phyloP scores from a whole-genome alignment of 2,329 filamentous ascomycete species.

The Fusarium sp. region DNA sequence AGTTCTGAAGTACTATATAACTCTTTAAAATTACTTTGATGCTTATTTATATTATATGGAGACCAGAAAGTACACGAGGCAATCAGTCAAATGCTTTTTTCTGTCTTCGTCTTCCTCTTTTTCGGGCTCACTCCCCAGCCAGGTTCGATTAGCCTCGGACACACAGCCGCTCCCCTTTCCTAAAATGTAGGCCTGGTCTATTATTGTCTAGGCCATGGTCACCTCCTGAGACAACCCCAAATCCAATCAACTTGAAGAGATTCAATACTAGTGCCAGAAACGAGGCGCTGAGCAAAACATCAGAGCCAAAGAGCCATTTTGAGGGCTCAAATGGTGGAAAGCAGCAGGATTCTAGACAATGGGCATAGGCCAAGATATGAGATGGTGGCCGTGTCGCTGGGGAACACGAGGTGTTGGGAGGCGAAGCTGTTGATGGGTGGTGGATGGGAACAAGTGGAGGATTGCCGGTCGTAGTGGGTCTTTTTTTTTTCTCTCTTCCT shows the following conservation, averaged over 20 bases:
- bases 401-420: constrained; percentile 40
- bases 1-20: too few relatives aligned
- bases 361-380: not conserved
- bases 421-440: constrained; percentile 38
- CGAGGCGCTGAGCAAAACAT: constrained; percentile 31
- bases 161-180: constrained; percentile 27
- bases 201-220: constrained; percentile 38
- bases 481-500: constrained; percentile 3
- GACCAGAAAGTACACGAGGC: too few relatives aligned
- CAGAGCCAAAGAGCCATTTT: not conserved
- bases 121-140: too few relatives aligned
- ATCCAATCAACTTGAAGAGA: constrained; percentile 37
- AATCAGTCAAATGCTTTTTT: too few relatives aligned
- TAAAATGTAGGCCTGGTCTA: constrained; percentile 23
- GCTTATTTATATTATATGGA: too few relatives aligned
- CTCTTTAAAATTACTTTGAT: too few relatives aligned
- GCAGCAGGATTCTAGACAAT: constrained; percentile 8
- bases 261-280: constrained; percentile 35
- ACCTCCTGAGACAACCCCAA: constrained; percentile 42
- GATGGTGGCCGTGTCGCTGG: constrained; percentile 23
- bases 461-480: constrained; percentile 28
- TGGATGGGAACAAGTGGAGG: constrained; percentile 25
- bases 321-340: constrained; percentile 7
- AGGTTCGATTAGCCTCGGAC: constrained; percentile 35
- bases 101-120: too few relatives aligned